Evolutionary conservation across 2,329 filamentous ascomycete genomes (phyloP).

Genomic region (Magnaporthiopsis rhizophila): DNA sequence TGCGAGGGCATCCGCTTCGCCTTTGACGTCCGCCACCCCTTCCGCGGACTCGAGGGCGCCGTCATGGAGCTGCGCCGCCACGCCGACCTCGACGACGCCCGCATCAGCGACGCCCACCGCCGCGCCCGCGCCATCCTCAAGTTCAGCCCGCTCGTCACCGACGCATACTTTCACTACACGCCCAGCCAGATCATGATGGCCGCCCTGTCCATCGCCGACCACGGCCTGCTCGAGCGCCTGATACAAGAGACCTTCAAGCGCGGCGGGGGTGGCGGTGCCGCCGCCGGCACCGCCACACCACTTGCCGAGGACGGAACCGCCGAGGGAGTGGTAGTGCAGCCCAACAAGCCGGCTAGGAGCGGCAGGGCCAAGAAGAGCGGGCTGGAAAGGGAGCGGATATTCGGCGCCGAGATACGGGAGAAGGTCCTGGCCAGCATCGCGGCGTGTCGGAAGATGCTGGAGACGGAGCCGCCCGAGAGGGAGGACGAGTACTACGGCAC

Average conservation of each 20-base stretch:
- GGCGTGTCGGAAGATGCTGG: conserved; percentile 45
- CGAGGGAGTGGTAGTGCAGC: conserved; percentile 7
- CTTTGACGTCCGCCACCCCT: conserved; percentile 87
- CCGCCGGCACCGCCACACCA: conserved; percentile 17
- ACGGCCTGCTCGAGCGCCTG: conserved; percentile 45
- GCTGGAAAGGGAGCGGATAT: conserved; percentile 18
- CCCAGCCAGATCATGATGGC: conserved; percentile 91
- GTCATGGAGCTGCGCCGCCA: conserved; percentile 72
- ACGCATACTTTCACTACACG: conserved; percentile 95
- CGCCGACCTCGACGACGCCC: conserved; percentile 47
- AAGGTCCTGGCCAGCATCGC: conserved; percentile 43
- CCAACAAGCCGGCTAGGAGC: conserved; percentile 14
- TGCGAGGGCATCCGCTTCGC: conserved; percentile 90
- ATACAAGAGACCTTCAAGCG: conserved; percentile 32
- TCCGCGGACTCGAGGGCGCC: conserved; percentile 76
- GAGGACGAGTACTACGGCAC: conserved; percentile 45
- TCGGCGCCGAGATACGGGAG: conserved; percentile 26
- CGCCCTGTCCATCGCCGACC: conserved; percentile 68
- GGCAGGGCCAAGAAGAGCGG: conserved; percentile 10
- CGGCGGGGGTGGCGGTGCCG: conserved; percentile 10
- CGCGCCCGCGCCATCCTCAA: conserved; percentile 67
- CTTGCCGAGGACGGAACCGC: conserved; percentile 16
- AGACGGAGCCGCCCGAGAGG: conserved; percentile 48
- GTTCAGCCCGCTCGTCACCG: conserved; percentile 75
- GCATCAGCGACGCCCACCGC: conserved; percentile 57